Percentiles rank a stretch among this genome's conserved stretches.
These are phyloP conservation scores for Fraxinus sp. DNA, from an alignment of 305 asterid genomes.

Conservation along the genomic window DNA sequence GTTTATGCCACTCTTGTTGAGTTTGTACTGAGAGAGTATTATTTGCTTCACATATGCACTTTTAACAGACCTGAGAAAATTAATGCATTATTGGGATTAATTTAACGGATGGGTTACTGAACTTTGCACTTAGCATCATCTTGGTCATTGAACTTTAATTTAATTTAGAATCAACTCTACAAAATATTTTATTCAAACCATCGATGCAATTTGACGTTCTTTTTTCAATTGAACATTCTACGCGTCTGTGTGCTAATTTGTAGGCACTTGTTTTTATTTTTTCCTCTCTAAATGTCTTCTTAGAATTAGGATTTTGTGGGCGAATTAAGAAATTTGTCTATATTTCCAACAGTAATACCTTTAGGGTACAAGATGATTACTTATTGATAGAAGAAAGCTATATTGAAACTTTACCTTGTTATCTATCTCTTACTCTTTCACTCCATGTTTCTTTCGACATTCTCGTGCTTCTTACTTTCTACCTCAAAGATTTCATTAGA, in stretches of 20 bases:
- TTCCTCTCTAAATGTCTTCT: not conserved
- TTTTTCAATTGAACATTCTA: not conserved
- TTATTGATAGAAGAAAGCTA: not conserved
- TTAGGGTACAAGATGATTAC: not conserved
- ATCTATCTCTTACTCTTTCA: not conserved
- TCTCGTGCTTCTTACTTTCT: not conserved
- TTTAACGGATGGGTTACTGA: not conserved
- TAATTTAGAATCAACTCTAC: not conserved
- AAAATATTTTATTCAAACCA: not conserved
- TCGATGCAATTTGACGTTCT: not conserved
- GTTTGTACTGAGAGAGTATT: not conserved
- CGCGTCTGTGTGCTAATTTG: not conserved
- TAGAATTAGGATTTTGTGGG: not conserved
- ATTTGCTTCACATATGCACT: not conserved
- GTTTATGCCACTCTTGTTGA: slow-evolving; percentile 7
- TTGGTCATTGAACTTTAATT: not conserved
- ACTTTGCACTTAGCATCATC: not conserved
- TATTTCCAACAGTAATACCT: not conserved
- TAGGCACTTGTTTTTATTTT: not conserved
- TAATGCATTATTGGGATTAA: not conserved
- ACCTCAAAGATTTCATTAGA: not conserved
- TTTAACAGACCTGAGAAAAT: not conserved
- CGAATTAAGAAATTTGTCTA: not conserved
- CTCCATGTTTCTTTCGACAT: not conserved
- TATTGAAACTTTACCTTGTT: not conserved